Percentiles rank a stretch among this genome's conserved stretches.
These are phyloP conservation scores for Mortierella sp. DNA, from an alignment of 371 early-diverging fungal species.

Conservation along the genomic window DNA sequence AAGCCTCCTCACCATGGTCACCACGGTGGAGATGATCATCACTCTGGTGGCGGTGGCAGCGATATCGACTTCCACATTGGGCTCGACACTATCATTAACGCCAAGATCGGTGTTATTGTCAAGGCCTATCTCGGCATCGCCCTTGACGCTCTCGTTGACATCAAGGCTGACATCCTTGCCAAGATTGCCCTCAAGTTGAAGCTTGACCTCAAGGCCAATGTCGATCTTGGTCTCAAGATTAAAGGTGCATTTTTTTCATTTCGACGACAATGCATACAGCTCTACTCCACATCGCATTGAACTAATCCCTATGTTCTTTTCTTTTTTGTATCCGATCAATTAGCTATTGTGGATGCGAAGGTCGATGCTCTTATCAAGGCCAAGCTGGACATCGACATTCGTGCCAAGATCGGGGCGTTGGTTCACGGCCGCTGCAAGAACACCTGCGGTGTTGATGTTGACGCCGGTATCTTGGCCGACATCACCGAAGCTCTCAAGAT, in stretches of 20 bases:
- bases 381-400: slow-evolving; percentile 18
- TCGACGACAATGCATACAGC: not conserved
- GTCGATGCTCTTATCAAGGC: slow-evolving; percentile 21
- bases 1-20: too few relatives aligned
- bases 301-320: not conserved
- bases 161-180: slow-evolving; percentile 28
- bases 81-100: not conserved
- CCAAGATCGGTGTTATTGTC: not conserved
- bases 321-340: not conserved
- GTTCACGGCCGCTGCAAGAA: slow-evolving; percentile 14
- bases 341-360: slow-evolving; percentile 27
- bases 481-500: slow-evolving; percentile 13
- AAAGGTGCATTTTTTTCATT: slow-evolving; percentile 4
- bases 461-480: slow-evolving; percentile 19
- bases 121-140: slow-evolving; percentile 13
- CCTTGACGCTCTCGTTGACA: slow-evolving; percentile 15
- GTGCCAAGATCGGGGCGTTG: slow-evolving; percentile 5
- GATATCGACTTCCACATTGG: not conserved
- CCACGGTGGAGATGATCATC: too few relatives aligned
- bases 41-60: not conserved
- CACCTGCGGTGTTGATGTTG: slow-evolving; percentile 8
- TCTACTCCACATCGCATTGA: not conserved
- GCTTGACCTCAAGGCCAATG: slow-evolving; percentile 7
- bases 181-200: slow-evolving; percentile 24
- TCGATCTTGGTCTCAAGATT: slow-evolving; percentile 14